phyloP scores from a whole-genome alignment of 306 rosid genomes.

The Mimosa bimucronata region DNA sequence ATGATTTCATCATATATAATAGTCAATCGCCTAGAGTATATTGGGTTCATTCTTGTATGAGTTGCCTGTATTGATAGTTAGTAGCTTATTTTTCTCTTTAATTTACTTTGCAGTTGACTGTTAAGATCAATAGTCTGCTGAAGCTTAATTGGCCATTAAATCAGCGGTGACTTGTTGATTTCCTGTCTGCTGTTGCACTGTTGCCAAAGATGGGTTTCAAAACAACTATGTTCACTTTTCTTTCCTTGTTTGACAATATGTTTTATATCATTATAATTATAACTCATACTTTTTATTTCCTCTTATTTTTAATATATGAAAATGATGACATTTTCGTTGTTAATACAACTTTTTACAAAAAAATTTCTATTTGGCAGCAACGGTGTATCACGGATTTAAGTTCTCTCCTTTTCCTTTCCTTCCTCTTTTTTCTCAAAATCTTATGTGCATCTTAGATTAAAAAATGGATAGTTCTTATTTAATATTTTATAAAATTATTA shows the following conservation, averaged over 20 bases:
- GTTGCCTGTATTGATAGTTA: not conserved
- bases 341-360: not conserved
- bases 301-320: not conserved
- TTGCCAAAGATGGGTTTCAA: not conserved
- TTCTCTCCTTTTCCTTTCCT: not conserved
- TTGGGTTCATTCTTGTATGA: conserved; percentile 24
- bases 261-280: not conserved
- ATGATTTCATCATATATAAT: not conserved
- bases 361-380: not conserved
- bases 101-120: not conserved
- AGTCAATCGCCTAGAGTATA: not conserved
- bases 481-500: no score
- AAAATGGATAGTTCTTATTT: no score
- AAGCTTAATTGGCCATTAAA: not conserved
- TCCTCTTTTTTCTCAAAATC: no score
- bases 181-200: not conserved
- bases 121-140: not conserved
- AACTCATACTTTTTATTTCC: not conserved
- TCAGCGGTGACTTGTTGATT: not conserved
- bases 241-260: not conserved
- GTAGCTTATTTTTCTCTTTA: not conserved
- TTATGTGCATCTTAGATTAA: no score
- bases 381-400: not conserved
- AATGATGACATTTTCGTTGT: not conserved
- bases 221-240: not conserved